A percentile compares a stretch with the other conserved stretches of the same genome.
phyloP scores from a whole-genome alignment of 495 filamentous ascomycete species.

The Apodospora peruviana region DNA sequence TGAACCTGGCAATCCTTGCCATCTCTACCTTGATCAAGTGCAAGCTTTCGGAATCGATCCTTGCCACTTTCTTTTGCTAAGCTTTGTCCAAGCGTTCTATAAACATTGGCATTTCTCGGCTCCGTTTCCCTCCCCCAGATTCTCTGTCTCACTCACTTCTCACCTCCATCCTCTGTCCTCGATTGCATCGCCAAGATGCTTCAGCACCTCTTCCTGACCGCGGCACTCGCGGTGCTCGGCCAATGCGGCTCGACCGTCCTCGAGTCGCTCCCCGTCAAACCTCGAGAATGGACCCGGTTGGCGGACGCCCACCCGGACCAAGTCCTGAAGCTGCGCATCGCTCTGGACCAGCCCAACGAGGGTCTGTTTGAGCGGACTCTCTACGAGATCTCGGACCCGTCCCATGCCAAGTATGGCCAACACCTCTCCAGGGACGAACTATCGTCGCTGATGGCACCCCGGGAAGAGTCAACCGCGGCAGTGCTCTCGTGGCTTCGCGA shows the following conservation, averaged over 20 bases:
- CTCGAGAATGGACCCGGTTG: slow-evolving; percentile 42
- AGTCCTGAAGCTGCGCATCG: slow-evolving; percentile 47
- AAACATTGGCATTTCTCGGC: no score
- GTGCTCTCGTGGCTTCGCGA: slow-evolving; percentile 46
- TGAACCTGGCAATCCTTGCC: no score
- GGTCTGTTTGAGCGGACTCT: slow-evolving; percentile 55
- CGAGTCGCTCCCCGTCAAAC: slow-evolving; percentile 36
- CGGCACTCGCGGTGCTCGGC: background rate
- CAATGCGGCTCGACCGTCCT: slow-evolving; percentile 16
- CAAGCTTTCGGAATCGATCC: no score
- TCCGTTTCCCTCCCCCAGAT: no score
- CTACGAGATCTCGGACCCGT: slow-evolving; percentile 58
- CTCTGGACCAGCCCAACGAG: slow-evolving; percentile 46
- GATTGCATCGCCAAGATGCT: no score
- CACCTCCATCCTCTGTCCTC: no score
- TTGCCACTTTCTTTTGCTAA: no score
- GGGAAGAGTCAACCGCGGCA: slow-evolving; percentile 29
- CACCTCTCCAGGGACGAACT: slow-evolving; percentile 58
- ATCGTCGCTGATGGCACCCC: slow-evolving; percentile 44
- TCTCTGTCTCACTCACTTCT: no score
- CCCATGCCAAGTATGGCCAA: slow-evolving; percentile 54
- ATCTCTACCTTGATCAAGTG: no score
- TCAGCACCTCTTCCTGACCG: background rate
- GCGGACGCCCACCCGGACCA: slow-evolving; percentile 30
- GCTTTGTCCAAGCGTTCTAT: no score